These are phyloP conservation scores for Solanum medicagineum DNA, from an alignment of 257 asterid species.

Conservation along the genomic window DNA sequence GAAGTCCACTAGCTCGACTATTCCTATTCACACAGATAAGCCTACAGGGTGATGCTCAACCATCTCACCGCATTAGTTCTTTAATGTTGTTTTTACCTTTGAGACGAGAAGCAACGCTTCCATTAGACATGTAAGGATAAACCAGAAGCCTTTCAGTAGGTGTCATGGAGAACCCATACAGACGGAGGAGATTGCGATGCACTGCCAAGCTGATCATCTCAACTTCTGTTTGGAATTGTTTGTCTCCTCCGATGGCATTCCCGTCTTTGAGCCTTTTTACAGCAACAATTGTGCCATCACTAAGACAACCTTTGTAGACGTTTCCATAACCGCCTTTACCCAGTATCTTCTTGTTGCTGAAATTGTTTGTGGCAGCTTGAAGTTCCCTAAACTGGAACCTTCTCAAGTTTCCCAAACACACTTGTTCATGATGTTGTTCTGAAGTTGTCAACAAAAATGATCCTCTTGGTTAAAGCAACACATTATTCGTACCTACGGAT, in stretches of 20 bases:
- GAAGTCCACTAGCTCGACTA: background rate
- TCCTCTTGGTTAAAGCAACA: background rate
- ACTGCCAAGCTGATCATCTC: slow-evolving; percentile 95
- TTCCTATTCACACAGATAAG: background rate
- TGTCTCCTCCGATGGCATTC: slow-evolving; percentile 59
- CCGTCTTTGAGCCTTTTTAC: slow-evolving; percentile 88
- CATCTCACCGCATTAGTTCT: background rate
- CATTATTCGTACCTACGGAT: background rate
- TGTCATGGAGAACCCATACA: slow-evolving; percentile 75
- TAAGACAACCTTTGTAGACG: slow-evolving; percentile 83
- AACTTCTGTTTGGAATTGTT: slow-evolving; percentile 88
- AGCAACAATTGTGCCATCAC: slow-evolving; percentile 73
- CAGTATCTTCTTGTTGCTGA: slow-evolving; percentile 75
- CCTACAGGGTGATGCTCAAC: background rate
- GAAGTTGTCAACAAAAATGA: slow-evolving; percentile 3
- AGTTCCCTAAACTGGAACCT: slow-evolving; percentile 72
- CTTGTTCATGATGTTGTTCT: slow-evolving; percentile 66
- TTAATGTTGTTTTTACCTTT: slow-evolving; percentile 36
- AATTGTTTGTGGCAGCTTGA: slow-evolving; percentile 69
- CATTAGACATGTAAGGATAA: slow-evolving; percentile 91
- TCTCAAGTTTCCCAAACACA: slow-evolving; percentile 73
- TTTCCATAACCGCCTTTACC: slow-evolving; percentile 94
- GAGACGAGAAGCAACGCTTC: slow-evolving; percentile 89
- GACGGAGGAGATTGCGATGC: slow-evolving; percentile 73
- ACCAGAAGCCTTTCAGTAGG: slow-evolving; percentile 67